These are phyloP conservation scores for Thelonectria rubi DNA, from an alignment of 2,329 filamentous ascomycete genomes.

Conservation along the genomic window DNA sequence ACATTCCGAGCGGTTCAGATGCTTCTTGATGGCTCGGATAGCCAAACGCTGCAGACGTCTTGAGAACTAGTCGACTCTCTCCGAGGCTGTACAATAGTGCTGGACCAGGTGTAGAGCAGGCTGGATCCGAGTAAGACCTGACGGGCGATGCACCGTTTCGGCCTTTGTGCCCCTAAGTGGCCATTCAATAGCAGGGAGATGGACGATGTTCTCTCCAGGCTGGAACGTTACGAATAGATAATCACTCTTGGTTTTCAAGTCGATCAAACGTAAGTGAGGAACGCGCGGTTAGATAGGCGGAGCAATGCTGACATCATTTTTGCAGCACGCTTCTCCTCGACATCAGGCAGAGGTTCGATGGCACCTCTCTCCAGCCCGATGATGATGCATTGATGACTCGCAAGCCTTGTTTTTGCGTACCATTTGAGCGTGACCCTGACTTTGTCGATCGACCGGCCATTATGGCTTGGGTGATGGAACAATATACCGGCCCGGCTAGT, in stretches of 20 bases:
- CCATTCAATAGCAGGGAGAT: conserved; percentile 26
- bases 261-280: conserved; percentile 12
- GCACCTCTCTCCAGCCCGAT: background rate
- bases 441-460: conserved; percentile 45
- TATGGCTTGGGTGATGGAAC: conserved; percentile 34
- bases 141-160: conserved; percentile 14
- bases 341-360: conserved; percentile 7
- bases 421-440: conserved; percentile 45
- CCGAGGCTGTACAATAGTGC: conserved; percentile 3
- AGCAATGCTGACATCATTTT: background rate
- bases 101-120: conserved; percentile 13
- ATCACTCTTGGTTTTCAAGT: conserved; percentile 8
- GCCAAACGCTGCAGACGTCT: conserved; percentile 12
- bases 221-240: conserved; percentile 8
- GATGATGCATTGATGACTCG: background rate
- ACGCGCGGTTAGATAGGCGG: background rate
- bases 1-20: conserved; percentile 10
- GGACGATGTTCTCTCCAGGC: conserved; percentile 10
- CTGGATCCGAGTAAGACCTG: conserved; percentile 10
- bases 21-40: conserved; percentile 8
- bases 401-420: conserved; percentile 26
- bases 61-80: conserved; percentile 17
- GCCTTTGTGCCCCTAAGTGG: conserved; percentile 22
- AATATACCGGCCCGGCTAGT: conserved; percentile 26
- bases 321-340: conserved; percentile 14